Percentiles rank a stretch among this genome's conserved stretches.
These are phyloP conservation scores for Pilasporangium apinafurcum DNA, from an alignment of 352 stramenopile genomes.

Conservation along the genomic window DNA sequence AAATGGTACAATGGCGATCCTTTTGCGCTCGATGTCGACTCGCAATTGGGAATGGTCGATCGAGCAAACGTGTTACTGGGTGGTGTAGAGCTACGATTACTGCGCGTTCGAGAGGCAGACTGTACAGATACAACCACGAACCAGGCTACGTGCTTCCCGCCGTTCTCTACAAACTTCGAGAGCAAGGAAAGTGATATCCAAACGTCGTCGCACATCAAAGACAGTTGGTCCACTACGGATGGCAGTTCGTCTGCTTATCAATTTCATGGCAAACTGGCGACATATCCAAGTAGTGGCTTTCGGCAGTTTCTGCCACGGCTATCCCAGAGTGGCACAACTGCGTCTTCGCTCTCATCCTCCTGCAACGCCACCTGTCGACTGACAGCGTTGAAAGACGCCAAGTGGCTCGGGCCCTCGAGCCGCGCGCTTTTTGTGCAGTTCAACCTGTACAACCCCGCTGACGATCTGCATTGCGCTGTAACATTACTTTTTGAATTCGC, in stretches of 20 bases:
- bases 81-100: slow-evolving; percentile 38
- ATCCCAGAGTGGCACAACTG: background rate
- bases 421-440: slow-evolving; percentile 50
- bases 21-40: slow-evolving; percentile 37
- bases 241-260: slow-evolving; percentile 2
- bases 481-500: slow-evolving; percentile 55
- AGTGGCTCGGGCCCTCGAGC: slow-evolving; percentile 49
- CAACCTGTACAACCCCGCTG: slow-evolving; percentile 56
- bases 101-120: slow-evolving; percentile 28
- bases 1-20: slow-evolving; percentile 54
- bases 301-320: slow-evolving; percentile 16
- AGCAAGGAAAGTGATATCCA: slow-evolving; percentile 10
- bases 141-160: slow-evolving; percentile 23
- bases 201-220: slow-evolving; percentile 10
- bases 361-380: slow-evolving; percentile 38
- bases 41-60: slow-evolving; percentile 40
- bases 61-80: slow-evolving; percentile 50
- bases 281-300: slow-evolving; percentile 21
- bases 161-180: slow-evolving; percentile 19
- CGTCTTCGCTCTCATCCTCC: background rate
- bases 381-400: slow-evolving; percentile 11
- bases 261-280: slow-evolving; percentile 22
- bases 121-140: slow-evolving; percentile 4
- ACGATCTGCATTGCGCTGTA: slow-evolving; percentile 39
- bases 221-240: slow-evolving; percentile 17